Evolutionary conservation across 1,139 yeast species (phyloP).

Genomic region (Oligophagozyma castellii): DNA sequence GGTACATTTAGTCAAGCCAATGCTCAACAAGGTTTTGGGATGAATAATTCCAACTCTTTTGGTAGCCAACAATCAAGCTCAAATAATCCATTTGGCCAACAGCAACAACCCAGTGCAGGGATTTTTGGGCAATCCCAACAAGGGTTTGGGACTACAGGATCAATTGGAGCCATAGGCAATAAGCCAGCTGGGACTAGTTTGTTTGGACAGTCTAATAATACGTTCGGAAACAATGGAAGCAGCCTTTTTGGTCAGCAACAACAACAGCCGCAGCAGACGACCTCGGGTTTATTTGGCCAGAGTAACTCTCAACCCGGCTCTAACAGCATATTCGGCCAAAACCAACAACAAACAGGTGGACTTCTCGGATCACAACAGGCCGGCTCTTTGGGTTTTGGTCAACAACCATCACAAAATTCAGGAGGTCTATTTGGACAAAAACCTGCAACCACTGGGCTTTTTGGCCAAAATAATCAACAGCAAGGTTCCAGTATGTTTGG

Average conservation of each 20-base stretch:
- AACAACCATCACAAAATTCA: conserved; percentile 21
- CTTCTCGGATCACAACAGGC: neutral
- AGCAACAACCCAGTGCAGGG: conserved; percentile 17
- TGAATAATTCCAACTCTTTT: neutral
- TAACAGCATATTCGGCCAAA: conserved; percentile 23
- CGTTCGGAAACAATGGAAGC: conserved; percentile 4
- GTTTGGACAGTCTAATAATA: conserved; percentile 7
- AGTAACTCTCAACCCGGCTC: conserved; percentile 9
- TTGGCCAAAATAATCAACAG: conserved; percentile 15
- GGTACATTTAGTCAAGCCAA: conserved; percentile 1
- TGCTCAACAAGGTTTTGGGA: neutral
- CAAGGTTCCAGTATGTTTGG: conserved; percentile 1
- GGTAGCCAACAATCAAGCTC: conserved; percentile 5
- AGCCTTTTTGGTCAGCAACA: too few species aligned
- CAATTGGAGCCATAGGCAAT: conserved; percentile 5
- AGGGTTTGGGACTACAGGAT: conserved; percentile 2
- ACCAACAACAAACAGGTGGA: conserved; percentile 4
- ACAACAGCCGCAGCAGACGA: conserved; percentile 3
- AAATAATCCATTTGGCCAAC: conserved; percentile 14
- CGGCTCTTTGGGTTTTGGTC: conserved; percentile 32
- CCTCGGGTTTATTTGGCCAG: conserved; percentile 16
- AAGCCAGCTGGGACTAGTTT: conserved; percentile 1
- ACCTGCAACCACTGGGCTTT: conserved; percentile 6
- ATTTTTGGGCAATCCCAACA: conserved; percentile 19
- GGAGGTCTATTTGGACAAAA: conserved; percentile 21